Percentiles rank a stretch among this genome's conserved stretches.
Conservation (phyloP, 2,329 filamentous ascomycete species). For the Penicillium sp. region DNA sequence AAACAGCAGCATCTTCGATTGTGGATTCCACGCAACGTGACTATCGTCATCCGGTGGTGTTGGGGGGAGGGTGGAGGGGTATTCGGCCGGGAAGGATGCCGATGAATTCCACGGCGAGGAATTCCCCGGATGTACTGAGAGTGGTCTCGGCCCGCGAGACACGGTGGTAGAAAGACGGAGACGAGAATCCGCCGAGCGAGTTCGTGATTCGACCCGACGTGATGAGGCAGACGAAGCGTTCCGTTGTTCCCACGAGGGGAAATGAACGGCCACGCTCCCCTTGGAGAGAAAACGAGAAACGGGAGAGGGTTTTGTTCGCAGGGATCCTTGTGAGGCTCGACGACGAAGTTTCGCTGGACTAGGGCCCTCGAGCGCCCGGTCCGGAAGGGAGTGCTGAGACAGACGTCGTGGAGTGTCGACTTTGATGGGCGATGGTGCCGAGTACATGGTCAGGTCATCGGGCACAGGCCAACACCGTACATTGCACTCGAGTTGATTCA, state of each 20-base stretch:
- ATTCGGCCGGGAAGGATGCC: slow-evolving; percentile 22
- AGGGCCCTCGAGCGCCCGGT: slow-evolving; percentile 7
- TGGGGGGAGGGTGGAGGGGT: slow-evolving; percentile 34
- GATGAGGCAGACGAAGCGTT: slow-evolving; percentile 30
- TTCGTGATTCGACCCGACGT: slow-evolving; percentile 24
- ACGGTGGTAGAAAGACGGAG: slow-evolving; percentile 34
- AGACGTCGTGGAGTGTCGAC: slow-evolving; percentile 19
- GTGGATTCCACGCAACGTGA: slow-evolving; percentile 35
- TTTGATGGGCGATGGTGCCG: slow-evolving; percentile 17
- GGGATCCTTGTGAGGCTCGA: slow-evolving; percentile 35
- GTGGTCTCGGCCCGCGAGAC: slow-evolving; percentile 28
- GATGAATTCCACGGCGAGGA: slow-evolving; percentile 25
- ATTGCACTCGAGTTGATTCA: slow-evolving; percentile 31
- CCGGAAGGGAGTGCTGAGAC: slow-evolving; percentile 19
- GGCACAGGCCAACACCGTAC: slow-evolving; percentile 25
- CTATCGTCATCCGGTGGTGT: slow-evolving; percentile 42
- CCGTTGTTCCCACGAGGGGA: slow-evolving; percentile 51
- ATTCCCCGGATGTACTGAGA: slow-evolving; percentile 29
- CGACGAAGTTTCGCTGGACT: slow-evolving; percentile 29
- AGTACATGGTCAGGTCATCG: slow-evolving; percentile 28
- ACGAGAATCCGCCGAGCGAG: slow-evolving; percentile 26
- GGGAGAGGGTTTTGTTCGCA: slow-evolving; percentile 31
- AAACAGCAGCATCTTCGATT: slow-evolving; percentile 29
- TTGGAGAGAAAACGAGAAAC: slow-evolving; percentile 36
- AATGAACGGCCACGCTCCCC: slow-evolving; percentile 40